phyloP scores from a whole-genome alignment of 192 early-diverging fungal genomes.

The Coemansia sp. region DNA sequence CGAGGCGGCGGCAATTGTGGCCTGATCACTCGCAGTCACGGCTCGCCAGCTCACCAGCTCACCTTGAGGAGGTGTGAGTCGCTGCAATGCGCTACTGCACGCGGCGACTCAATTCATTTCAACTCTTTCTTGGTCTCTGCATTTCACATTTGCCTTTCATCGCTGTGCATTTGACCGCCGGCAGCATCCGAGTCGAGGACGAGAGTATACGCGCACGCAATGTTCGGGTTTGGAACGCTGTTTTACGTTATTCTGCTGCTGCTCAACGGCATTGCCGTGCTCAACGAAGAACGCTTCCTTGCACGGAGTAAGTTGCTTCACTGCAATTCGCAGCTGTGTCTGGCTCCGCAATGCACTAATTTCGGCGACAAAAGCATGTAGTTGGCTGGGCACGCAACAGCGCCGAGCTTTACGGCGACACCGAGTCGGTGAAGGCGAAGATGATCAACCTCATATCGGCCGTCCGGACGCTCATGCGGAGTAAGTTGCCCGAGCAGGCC shows the following conservation, averaged over 20 bases:
- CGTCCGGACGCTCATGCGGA: conserved; percentile 82
- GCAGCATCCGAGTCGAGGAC: background rate
- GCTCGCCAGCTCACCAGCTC: background rate
- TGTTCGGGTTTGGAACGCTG: conserved; percentile 71
- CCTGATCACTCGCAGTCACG: conserved; percentile 1
- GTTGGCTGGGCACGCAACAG: conserved; percentile 66
- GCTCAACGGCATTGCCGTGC: conserved; percentile 83
- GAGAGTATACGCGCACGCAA: conserved; percentile 1
- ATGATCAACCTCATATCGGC: conserved; percentile 87
- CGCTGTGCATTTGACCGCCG: background rate
- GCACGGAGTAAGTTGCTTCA: conserved; percentile 80
- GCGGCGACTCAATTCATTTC: no score
- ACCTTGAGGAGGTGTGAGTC: background rate
- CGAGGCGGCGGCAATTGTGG: background rate
- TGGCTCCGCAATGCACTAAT: background rate
- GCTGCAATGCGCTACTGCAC: no score
- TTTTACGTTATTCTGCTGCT: conserved; percentile 76
- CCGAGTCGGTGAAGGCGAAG: conserved; percentile 70
- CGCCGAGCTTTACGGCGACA: conserved; percentile 60
- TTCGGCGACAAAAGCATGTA: conserved; percentile 37
- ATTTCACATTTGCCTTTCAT: background rate
- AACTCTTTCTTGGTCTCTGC: no score
- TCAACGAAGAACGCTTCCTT: conserved; percentile 90
- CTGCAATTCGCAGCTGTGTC: no score
- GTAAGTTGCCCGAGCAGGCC: no score